A percentile compares a stretch with the other conserved stretches of the same genome.
Conservation (phyloP, 2,329 filamentous ascomycete genomes). For the Trichoderma semiorbis region DNA sequence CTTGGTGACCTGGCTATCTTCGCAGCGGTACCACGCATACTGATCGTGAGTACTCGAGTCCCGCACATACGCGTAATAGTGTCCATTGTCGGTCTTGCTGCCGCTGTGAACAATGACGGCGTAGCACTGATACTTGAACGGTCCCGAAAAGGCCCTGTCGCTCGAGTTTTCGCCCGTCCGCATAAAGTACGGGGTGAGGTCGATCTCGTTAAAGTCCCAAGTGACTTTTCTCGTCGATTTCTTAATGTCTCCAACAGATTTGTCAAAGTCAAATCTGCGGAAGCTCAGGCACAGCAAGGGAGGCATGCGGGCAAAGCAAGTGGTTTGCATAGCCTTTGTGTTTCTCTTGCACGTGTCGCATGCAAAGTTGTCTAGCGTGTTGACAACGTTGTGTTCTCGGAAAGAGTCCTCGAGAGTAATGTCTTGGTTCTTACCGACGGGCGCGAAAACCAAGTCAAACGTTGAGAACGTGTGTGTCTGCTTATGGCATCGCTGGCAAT, state of each 20-base stretch:
- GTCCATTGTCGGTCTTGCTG: constrained; percentile 63
- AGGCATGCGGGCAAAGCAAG: constrained; percentile 73
- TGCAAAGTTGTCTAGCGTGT: constrained; percentile 64
- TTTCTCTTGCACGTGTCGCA: constrained; percentile 72
- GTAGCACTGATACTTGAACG: constrained; percentile 80
- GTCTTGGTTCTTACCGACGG: constrained; percentile 32
- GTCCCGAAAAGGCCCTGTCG: constrained; percentile 44
- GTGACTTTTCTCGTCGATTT: constrained; percentile 71
- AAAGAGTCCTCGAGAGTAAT: constrained; percentile 60
- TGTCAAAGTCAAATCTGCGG: constrained; percentile 52
- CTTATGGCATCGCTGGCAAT: constrained; percentile 59
- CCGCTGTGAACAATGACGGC: constrained; percentile 79
- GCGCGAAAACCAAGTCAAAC: constrained; percentile 54
- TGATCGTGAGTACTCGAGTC: constrained; percentile 48
- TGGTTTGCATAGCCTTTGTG: constrained; percentile 65
- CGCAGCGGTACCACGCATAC: constrained; percentile 47
- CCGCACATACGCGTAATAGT: constrained; percentile 73
- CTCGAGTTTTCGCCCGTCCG: constrained; percentile 35
- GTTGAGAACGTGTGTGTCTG: constrained; percentile 42
- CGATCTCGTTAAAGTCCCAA: constrained; percentile 71
- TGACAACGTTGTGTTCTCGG: constrained; percentile 64
- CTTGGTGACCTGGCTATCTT: constrained; percentile 42
- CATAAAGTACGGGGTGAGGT: constrained; percentile 46
- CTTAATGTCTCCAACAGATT: constrained; percentile 34
- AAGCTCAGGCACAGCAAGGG: constrained; percentile 76